A percentile compares a stretch with the other conserved stretches of the same genome.
These are phyloP conservation scores for Stromatinia cepivora DNA, from an alignment of 2,329 filamentous ascomycete species.

Conservation along the genomic window DNA sequence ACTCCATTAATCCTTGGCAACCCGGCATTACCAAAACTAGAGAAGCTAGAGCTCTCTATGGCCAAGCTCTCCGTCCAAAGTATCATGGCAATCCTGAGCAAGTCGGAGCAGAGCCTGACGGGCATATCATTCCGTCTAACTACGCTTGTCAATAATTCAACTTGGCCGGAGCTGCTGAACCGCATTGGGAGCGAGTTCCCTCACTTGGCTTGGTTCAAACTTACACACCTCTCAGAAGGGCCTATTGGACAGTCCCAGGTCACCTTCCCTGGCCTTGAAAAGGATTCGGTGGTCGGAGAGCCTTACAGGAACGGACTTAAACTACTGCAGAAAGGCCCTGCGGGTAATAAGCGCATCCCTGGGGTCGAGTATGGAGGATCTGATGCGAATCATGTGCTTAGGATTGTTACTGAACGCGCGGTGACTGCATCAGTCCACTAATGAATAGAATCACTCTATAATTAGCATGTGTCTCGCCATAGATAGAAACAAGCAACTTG, in stretches of 20 bases:
- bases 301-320: conserved; percentile 23
- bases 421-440: conserved; percentile 10
- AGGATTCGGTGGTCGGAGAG: conserved; percentile 20
- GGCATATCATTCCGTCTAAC: conserved; percentile 15
- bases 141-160: conserved; percentile 20
- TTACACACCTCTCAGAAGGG: conserved; percentile 22
- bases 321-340: conserved; percentile 18
- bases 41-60: conserved; percentile 17
- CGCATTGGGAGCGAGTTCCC: conserved; percentile 22
- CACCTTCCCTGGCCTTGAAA: conserved; percentile 19
- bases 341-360: conserved; percentile 21
- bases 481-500: conserved; percentile 16
- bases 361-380: conserved; percentile 21
- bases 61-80: conserved; percentile 43
- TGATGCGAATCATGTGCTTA: conserved; percentile 22
- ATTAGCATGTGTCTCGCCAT: conserved; percentile 17
- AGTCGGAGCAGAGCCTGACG: conserved; percentile 66
- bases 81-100: conserved; percentile 77
- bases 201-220: conserved; percentile 22
- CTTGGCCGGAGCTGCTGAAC: conserved; percentile 23
- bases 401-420: conserved; percentile 18
- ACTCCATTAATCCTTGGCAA: conserved; percentile 18
- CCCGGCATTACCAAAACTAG: conserved; percentile 5
- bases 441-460: conserved; percentile 21
- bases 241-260: background rate